These are phyloP conservation scores for Prunus mume DNA, from an alignment of 306 rosid species.

Conservation along the genomic window DNA sequence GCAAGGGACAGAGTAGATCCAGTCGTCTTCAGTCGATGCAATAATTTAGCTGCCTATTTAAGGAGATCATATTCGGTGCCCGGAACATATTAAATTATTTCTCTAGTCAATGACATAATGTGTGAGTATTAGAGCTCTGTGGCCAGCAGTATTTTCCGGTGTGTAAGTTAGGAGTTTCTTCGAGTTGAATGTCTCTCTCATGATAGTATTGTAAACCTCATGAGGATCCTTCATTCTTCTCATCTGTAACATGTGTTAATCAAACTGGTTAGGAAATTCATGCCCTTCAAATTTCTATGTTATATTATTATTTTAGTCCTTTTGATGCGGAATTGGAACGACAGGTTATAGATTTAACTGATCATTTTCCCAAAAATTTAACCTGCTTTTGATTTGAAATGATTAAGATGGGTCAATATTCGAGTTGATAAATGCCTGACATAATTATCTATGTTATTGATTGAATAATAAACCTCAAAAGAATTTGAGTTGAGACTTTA, in stretches of 20 bases:
- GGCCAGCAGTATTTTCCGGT: conserved; percentile 19
- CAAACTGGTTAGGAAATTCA: background rate
- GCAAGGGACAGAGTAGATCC: conserved; percentile 77
- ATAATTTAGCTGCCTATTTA: conserved; percentile 26
- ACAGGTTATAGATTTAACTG: too few relatives aligned
- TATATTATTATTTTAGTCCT: background rate
- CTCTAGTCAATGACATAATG: conserved; percentile 34
- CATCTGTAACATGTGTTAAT: conserved; percentile 15
- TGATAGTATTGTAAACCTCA: conserved; percentile 24
- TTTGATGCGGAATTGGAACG: too few relatives aligned
- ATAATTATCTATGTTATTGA: too few relatives aligned
- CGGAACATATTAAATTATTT: conserved; percentile 25
- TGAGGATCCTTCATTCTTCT: conserved; percentile 11
- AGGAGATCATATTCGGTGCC: conserved; percentile 29
- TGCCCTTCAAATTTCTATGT: background rate
- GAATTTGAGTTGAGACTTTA: too few relatives aligned
- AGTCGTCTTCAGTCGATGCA: conserved; percentile 15
- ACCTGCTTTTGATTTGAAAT: too few relatives aligned
- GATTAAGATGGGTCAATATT: background rate
- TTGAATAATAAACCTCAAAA: too few relatives aligned
- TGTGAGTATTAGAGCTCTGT: conserved; percentile 30
- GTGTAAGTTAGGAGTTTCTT: conserved; percentile 37
- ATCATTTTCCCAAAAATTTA: too few relatives aligned
- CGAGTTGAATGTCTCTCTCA: conserved; percentile 20
- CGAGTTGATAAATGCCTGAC: background rate